Base-by-base conservation (phyloP, 257 asterid species). In the Eustoma russellianum region DNA sequence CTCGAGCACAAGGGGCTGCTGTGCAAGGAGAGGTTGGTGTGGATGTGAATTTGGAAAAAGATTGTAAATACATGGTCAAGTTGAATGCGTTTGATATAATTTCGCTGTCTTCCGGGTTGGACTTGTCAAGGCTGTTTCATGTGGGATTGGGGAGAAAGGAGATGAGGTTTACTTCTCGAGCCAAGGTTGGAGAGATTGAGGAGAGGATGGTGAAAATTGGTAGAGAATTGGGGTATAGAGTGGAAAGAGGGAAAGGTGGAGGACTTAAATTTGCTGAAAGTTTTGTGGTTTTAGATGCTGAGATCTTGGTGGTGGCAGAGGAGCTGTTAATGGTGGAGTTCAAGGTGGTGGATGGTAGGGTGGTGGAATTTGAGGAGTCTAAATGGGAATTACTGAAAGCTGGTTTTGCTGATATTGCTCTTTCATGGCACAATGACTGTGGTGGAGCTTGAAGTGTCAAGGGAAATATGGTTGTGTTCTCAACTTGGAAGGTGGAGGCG, bases 21-120 rank as follows among this genome's bases (percentile, higher is more conserved):
- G 12, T 24, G 0, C 50, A 19, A 5, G 44, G 34, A 44, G n/a
- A 30, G 0, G 15, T 9, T 3, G 56, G 33, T 0, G 74, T 65
- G 7, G 49, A 54, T 10, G 77, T 50, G 18, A 59, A 55, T 35
- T 60, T 56, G 0, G 76, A 77, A 14, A 61, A 64, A 1, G 74
- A 72, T 7, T 46, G 55, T 14, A 77, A 60, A 2, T 52, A 61
- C 34, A 43, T 43, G 62, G 60, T 66, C 13, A 67, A 53, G 41
- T 71, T 80, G 65, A 87, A 79, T 45, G 97, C 98, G 3, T 91
- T 91, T 48, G 94, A 91, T 63, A 46, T 91, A 64, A 91, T 91
- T 2, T 76, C 90, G 0, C 69, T 84, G 93, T 84, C 94, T 1
- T 79, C 98, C 0, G 94, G 98, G 54, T 65, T 91, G 41, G 69